Evolutionary conservation across 805 yeast genomes (phyloP).

Genomic region (Cyberlindnera nakhonratchasimensis): DNA sequence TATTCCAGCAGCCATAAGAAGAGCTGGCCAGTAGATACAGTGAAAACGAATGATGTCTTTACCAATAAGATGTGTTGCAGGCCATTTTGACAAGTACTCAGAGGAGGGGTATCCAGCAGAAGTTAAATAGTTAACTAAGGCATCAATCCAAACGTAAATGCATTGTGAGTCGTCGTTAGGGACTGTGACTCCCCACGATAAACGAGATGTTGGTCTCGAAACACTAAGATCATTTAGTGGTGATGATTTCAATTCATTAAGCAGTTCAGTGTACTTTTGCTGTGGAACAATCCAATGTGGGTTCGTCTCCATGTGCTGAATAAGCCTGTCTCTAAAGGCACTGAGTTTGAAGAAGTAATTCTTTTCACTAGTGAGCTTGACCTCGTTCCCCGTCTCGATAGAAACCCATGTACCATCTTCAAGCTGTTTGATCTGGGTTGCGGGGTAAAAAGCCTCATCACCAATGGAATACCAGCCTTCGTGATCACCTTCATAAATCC

Average conservation of each 20-base stretch:
- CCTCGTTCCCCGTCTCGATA: constrained; percentile 74
- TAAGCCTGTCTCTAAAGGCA: constrained; percentile 50
- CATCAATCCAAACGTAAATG: constrained; percentile 97
- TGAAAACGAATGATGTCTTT: constrained; percentile 90
- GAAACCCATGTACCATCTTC: constrained; percentile 39
- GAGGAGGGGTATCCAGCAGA: constrained; percentile 55
- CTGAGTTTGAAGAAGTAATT: constrained; percentile 84
- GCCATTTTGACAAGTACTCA: constrained; percentile 17
- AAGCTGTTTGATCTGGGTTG: constrained; percentile 53
- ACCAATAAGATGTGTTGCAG: constrained; percentile 73
- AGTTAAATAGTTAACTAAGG: constrained; percentile 80
- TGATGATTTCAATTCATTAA: constrained; percentile 51
- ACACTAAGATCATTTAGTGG: constrained; percentile 71
- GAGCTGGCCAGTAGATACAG: constrained; percentile 91
- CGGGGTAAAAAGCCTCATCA: constrained; percentile 93
- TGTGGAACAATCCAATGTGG: constrained; percentile 67
- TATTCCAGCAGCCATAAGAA: constrained; percentile 77
- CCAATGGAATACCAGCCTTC: constrained; percentile 93
- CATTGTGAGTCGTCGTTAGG: constrained; percentile 76
- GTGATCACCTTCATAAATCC: constrained; percentile 79
- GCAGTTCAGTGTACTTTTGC: constrained; percentile 48
- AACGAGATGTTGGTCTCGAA: constrained; percentile 75
- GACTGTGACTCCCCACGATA: constrained; percentile 87
- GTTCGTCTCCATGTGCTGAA: constrained; percentile 45
- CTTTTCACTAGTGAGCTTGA: constrained; percentile 68